Evolutionary conservation across 2,329 filamentous ascomycete species (phyloP), one percentile per base, ranked within the genome.

Genomic region (Verruconis gallopava): DNA sequence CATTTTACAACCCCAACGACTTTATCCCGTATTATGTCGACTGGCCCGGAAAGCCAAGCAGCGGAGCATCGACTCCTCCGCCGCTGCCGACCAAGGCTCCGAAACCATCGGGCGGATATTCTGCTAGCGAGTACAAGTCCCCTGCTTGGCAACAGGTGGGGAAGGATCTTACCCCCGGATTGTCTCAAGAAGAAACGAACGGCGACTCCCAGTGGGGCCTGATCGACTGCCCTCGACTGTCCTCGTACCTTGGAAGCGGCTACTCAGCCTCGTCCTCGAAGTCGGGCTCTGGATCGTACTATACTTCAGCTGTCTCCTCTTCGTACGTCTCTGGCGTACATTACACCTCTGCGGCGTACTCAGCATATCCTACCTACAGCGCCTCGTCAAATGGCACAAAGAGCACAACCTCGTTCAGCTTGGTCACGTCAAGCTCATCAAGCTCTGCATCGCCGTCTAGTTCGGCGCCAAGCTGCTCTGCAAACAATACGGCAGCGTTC

Each of bases 1-100:
- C 51, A 1, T 55, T 55, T 30, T 48, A 53, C 36, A 57, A 57
- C 30, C 51, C 54, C 3, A 55, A 56, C 44, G 54, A 57, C 37
- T 49, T 51, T 33, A 30, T 50, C 13, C 49, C 51, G 2, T 47
- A 53, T 3, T 52, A 53, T 4, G 53, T 48, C 35, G 32, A 44
- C 5, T 57, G 53, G 52, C 55, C 55, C 1, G 54, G 54, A 4
- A 46, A 44, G 21, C 54, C 53, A 5, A 45, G 49, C 11, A 45
- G 48, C 3, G 53, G 51, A 3, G 39, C 54, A 37, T 46, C 30
- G 13, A 19, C 33, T 30, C 19, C 35, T 13, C 40, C 44, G 15
- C 3, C 47, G 48, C 12, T 34, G 49, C 34, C 48, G 44, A 38
- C 50, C 50, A 14, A 45, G 38, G 34, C 54, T 52, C 30, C 40